phyloP scores from a whole-genome alignment of 2,329 filamentous ascomycete genomes.

The Xylaria digitata region DNA sequence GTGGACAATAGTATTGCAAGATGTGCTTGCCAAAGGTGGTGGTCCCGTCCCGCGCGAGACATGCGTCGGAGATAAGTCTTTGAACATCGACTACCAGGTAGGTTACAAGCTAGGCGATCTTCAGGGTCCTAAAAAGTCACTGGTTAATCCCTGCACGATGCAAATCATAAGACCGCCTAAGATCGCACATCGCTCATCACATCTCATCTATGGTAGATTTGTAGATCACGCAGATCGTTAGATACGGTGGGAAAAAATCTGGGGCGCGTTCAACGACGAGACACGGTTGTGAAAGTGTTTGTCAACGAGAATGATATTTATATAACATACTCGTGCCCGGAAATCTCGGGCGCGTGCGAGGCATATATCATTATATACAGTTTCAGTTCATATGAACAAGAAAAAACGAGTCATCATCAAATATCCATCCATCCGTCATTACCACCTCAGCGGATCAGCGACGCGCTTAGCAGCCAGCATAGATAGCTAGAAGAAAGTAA shows the following conservation, averaged over 20 bases:
- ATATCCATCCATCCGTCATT: neutral
- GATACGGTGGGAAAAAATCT: neutral
- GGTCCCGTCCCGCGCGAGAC: no score
- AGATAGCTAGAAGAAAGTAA: slow-evolving; percentile 45
- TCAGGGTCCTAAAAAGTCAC: neutral
- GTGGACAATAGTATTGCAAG: no score
- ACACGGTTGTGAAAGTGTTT: neutral
- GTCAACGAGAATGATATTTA: slow-evolving; percentile 8
- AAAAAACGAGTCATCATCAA: slow-evolving; percentile 3
- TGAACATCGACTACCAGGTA: no score
- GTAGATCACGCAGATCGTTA: neutral
- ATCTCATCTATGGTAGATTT: neutral
- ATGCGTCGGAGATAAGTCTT: no score
- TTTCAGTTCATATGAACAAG: slow-evolving; percentile 13
- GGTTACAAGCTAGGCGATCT: neutral
- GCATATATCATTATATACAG: slow-evolving; percentile 21
- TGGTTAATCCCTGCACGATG: neutral
- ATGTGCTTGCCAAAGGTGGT: no score
- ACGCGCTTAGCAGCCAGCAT: slow-evolving; percentile 53
- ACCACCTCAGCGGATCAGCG: neutral
- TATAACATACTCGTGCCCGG: slow-evolving; percentile 1
- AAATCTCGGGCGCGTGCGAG: neutral
- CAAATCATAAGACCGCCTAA: neutral
- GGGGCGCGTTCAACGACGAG: neutral
- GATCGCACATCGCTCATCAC: neutral